Evolutionary conservation across 768 basidiomycete genomes (phyloP).

Genomic region (Kwoniella heveanensis): DNA sequence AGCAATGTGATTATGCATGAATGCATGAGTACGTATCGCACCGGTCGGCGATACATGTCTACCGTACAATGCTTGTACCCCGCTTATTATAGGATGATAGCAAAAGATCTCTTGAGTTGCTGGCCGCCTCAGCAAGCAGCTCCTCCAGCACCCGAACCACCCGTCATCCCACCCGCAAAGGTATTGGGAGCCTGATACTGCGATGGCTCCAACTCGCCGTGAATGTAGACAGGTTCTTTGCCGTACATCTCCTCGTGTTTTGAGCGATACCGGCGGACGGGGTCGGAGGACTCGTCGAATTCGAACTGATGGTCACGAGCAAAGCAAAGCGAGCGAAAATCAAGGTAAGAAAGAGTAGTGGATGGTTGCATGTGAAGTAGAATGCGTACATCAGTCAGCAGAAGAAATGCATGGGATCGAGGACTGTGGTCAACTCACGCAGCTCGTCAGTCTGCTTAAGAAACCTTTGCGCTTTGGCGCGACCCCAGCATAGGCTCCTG

Average conservation of each 20-base stretch:
- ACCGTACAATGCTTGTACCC: too few species aligned
- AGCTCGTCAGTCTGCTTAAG: not conserved
- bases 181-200: slow-evolving; percentile 11
- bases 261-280: slow-evolving; percentile 11
- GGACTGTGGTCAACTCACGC: slow-evolving; percentile 11
- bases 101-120: too few species aligned
- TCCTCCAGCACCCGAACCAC: slow-evolving; percentile 12
- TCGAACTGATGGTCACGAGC: slow-evolving; percentile 1
- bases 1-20: too few species aligned
- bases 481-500: not conserved
- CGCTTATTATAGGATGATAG: too few species aligned
- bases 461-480: not conserved
- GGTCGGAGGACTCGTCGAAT: slow-evolving; percentile 15
- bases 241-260: slow-evolving; percentile 18
- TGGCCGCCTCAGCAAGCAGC: slow-evolving; percentile 1
- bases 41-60: too few species aligned
- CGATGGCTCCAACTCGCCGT: slow-evolving; percentile 4
- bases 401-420: not conserved
- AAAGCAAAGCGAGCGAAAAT: not conserved
- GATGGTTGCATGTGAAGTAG: not conserved
- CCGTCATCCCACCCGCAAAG: slow-evolving; percentile 17
- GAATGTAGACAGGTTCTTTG: slow-evolving; percentile 3
- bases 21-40: too few species aligned
- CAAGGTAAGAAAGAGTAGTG: not conserved
- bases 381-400: not conserved